phyloP scores from a whole-genome alignment of 495 filamentous ascomycete species.

The Neurospora sp. region DNA sequence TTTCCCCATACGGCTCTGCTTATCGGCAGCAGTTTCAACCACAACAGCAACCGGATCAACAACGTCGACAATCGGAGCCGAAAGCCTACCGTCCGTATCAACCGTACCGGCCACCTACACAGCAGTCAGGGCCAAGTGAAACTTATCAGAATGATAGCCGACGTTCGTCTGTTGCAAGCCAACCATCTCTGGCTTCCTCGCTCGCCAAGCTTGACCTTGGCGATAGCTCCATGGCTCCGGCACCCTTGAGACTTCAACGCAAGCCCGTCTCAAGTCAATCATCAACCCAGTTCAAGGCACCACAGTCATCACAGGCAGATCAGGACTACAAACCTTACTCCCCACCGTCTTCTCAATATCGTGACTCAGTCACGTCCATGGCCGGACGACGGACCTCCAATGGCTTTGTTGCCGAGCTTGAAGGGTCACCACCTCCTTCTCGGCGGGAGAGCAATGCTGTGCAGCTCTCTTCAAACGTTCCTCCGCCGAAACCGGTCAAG shows the following conservation, averaged over 20 bases:
- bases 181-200: neutral
- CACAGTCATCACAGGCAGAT: neutral
- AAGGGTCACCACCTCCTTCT: neutral
- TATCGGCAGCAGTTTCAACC: neutral
- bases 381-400: neutral
- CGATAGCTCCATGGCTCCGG: neutral
- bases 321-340: neutral
- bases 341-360: neutral
- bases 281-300: neutral
- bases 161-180: neutral
- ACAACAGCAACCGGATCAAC: neutral
- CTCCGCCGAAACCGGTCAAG: neutral
- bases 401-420: neutral
- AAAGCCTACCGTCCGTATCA: constrained; percentile 1
- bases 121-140: neutral
- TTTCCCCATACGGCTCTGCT: neutral
- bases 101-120: neutral
- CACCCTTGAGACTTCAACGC: neutral
- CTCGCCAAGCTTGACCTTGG: neutral
- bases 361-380: neutral
- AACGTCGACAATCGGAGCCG: neutral
- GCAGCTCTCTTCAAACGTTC: neutral
- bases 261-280: neutral
- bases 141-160: neutral
- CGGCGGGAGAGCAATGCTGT: neutral